Conservation (phyloP, 768 basidiomycete species). For the Artomyces pyxidatus region DNA sequence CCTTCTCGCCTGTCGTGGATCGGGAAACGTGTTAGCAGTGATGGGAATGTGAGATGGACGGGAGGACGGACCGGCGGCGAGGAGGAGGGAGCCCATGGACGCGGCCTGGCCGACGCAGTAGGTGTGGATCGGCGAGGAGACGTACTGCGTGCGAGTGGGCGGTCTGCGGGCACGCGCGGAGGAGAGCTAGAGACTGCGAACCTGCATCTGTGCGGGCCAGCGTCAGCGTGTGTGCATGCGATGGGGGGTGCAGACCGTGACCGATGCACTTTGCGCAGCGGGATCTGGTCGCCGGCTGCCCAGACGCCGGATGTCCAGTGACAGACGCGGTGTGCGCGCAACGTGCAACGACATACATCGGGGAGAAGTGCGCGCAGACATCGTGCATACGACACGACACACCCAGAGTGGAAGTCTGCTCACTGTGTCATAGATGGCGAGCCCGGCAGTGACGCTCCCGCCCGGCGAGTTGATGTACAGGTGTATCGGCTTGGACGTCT, state of each 20-base stretch:
- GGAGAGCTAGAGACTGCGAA: constrained; percentile 48
- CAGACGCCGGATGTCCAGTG: too few species aligned
- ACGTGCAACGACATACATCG: too few species aligned
- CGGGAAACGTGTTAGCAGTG: constrained; percentile 10
- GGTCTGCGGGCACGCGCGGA: too few species aligned
- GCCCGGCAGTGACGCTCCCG: constrained; percentile 89
- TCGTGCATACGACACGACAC: too few species aligned
- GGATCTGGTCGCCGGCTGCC: too few species aligned
- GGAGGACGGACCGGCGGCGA: constrained; percentile 59
- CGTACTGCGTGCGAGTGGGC: constrained; percentile 52
- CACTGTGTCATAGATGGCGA: constrained; percentile 98
- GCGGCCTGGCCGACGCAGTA: constrained; percentile 95
- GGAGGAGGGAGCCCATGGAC: constrained; percentile 90
- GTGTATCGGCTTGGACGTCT: constrained; percentile 89
- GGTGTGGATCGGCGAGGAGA: constrained; percentile 91
- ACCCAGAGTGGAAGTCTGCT: constrained; percentile 17
- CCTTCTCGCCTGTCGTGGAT: constrained; percentile 52
- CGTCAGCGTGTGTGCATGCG: background rate
- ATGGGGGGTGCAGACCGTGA: too few species aligned
- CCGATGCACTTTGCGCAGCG: too few species aligned
- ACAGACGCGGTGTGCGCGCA: too few species aligned
- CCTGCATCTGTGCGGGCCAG: constrained; percentile 33
- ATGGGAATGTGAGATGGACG: background rate
- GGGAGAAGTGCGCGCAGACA: too few species aligned
- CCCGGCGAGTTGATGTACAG: constrained; percentile 97